Conservation (phyloP, 352 stramenopile species). For the Plasmopara muralis region DNA sequence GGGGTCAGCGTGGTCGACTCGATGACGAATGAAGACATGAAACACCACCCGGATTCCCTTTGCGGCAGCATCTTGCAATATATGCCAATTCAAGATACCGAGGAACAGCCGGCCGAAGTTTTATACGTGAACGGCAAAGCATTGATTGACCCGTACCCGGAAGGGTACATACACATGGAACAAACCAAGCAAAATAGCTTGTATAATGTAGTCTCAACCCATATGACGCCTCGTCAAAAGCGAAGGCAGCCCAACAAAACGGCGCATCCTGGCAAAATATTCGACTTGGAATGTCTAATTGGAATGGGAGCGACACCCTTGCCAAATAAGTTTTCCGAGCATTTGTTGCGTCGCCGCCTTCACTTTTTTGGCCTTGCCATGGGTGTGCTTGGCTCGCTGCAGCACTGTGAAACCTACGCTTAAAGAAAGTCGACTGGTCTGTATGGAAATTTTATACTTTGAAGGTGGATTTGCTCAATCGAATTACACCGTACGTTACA, state of each 20-base stretch:
- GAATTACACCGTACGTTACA: no score
- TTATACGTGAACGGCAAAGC: constrained; percentile 21
- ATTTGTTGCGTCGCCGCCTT: constrained; percentile 34
- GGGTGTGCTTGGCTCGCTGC: constrained; percentile 19
- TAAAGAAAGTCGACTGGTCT: not conserved
- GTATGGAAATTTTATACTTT: no score
- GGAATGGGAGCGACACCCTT: constrained; percentile 39
- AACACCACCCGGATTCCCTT: constrained; percentile 13
- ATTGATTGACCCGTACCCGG: constrained; percentile 14
- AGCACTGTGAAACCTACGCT: constrained; percentile 26
- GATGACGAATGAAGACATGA: constrained; percentile 15
- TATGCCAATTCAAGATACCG: constrained; percentile 15
- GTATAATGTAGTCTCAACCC: constrained; percentile 13
- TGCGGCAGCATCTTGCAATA: constrained; percentile 24
- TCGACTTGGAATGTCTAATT: constrained; percentile 39
- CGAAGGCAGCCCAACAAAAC: constrained; percentile 18
- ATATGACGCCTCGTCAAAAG: constrained; percentile 18
- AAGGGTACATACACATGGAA: constrained; percentile 8
- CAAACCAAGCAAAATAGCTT: constrained; percentile 23
- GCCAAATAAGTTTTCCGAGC: constrained; percentile 25
- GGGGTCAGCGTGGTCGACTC: constrained; percentile 16
- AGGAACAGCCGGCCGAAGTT: constrained; percentile 11
- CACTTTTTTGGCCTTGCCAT: constrained; percentile 35
- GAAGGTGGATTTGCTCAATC: no score
- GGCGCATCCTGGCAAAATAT: constrained; percentile 10